Base-by-base conservation (phyloP, 1,139 yeast genomes). In the Candida sojae region DNA sequence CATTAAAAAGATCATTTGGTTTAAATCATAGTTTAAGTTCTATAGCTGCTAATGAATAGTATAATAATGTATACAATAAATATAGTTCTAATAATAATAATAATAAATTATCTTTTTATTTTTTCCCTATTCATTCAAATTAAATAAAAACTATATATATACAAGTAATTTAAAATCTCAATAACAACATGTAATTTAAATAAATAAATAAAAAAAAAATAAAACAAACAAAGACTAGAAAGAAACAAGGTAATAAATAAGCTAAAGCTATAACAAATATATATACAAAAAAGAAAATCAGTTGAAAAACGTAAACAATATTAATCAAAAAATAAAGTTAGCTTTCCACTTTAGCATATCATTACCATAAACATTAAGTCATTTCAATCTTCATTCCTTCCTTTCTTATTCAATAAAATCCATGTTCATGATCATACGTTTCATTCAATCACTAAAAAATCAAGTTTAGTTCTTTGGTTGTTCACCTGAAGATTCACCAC, bases 401-500 rank as follows among this genome's bases (percentile, higher is more conserved):
- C 21, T 37, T 37, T 37, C 40, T 7, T 26, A 17, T 26, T 23
- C 6, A 25, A 9, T n/a, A 37, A 37, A 31, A 37, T 25, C 10
- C 26, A 42, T 17, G 41, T 28, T 10, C 35, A n/a, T 23, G 7
- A 23, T 39, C 26, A 39, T 17, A 17, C 4, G 4, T 39, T 39
- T 39, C 30, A 37, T n/a, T 25, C n/a, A 28, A 7, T 28, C 10
- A 12, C 8, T 30, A 32, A 28, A 28, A 13, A 38, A 38, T 30
- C 12, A 26, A 5, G 31, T 26, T 62, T 71, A 73, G 70, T 73
- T 73, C 75, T 73, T 73, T 64, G 75, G 75, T 63, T 71, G 75
- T 63, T 71, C 75, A 47, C 66, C 63, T 48, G 51, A 45, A 38
- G 47, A 42, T 26, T 50, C 61, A 59, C 65, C 64, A 60, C 66